Percentiles rank a stretch among this genome's conserved stretches.
Evolutionary conservation across 495 filamentous ascomycete species (phyloP).

Genomic region (Cercophora newfieldiana): DNA sequence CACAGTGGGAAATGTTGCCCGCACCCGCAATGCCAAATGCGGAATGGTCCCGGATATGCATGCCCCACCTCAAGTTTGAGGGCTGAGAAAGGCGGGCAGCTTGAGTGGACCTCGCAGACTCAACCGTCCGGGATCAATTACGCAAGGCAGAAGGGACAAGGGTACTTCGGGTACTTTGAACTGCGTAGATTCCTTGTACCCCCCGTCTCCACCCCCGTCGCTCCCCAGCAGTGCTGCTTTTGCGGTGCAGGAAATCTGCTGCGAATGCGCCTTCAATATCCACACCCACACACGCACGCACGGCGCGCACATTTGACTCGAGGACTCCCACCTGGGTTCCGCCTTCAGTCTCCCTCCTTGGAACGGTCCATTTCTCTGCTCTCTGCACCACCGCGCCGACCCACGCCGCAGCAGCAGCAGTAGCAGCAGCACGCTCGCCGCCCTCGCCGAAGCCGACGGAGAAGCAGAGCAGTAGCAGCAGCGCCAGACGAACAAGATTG

Average conservation of each 20-base stretch:
- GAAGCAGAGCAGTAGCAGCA: not conserved
- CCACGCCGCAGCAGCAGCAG: not conserved
- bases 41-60: slow-evolving; percentile 1
- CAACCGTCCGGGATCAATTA: slow-evolving; percentile 2
- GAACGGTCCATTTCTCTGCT: not conserved
- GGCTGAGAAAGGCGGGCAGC: slow-evolving; percentile 17
- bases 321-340: slow-evolving; percentile 10
- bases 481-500: not conserved
- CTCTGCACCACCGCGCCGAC: slow-evolving; percentile 1
- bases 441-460: not conserved
- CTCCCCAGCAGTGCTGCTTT: not conserved
- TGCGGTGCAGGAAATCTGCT: slow-evolving; percentile 7
- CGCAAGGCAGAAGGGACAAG: not conserved
- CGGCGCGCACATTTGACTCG: slow-evolving; percentile 5
- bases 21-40: not conserved
- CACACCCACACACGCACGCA: slow-evolving; percentile 10
- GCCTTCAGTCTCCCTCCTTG: slow-evolving; percentile 7
- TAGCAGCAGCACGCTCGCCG: not conserved
- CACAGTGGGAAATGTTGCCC: not conserved
- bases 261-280: slow-evolving; percentile 7
- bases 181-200: not conserved
- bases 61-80: slow-evolving; percentile 12
- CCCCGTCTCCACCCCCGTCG: not conserved
- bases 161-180: slow-evolving; percentile 6
- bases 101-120: slow-evolving; percentile 14